A percentile compares a stretch with the other conserved stretches of the same genome.
phyloP scores from a whole-genome alignment of 305 asterid genomes.

The Withania somnifera region DNA sequence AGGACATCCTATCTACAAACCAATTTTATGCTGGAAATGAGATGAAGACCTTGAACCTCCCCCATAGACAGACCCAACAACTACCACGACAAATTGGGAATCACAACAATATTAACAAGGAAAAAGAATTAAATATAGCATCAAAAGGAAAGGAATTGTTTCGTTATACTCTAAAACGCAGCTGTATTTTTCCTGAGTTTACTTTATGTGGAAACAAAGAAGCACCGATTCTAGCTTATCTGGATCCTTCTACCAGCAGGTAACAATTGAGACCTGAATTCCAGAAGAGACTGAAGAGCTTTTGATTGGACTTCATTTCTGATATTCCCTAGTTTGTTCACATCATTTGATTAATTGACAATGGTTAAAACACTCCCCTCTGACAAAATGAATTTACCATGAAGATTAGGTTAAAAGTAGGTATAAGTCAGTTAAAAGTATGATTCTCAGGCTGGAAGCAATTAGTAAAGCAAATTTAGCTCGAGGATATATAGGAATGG shows the following conservation, averaged over 20 bases:
- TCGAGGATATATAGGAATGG: not conserved
- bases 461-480: not conserved
- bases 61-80: not conserved
- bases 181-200: not conserved
- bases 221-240: not conserved
- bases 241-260: no score
- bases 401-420: not conserved
- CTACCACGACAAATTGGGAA: not conserved
- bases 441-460: not conserved
- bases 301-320: not conserved
- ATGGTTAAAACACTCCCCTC: not conserved
- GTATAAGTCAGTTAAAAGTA: not conserved
- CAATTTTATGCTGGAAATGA: not conserved
- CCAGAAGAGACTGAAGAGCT: not conserved
- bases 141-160: not conserved
- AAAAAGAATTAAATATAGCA: not conserved
- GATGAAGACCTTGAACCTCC: not conserved
- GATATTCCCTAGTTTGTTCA: not conserved
- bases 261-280: not conserved
- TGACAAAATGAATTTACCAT: not conserved
- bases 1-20: not conserved
- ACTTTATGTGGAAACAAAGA: not conserved
- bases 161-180: not conserved
- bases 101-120: not conserved
- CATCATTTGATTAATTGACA: not conserved